Conservation (phyloP, 2,329 filamentous ascomycete species). For the Beauveria australis region DNA sequence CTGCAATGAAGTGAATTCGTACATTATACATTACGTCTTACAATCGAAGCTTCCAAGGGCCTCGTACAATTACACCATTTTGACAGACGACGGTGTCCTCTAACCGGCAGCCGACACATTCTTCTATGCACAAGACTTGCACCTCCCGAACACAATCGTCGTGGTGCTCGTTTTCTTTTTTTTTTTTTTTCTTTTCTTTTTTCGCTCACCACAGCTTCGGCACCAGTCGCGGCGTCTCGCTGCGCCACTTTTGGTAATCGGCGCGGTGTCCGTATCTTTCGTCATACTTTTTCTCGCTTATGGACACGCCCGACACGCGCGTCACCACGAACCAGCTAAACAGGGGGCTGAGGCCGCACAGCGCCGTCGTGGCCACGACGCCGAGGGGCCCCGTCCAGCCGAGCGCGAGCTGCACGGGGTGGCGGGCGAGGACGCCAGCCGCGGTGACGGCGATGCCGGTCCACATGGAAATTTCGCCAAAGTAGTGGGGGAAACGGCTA, state of each 20-base stretch:
- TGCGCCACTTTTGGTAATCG: conserved; percentile 62
- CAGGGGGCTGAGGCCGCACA: conserved; percentile 52
- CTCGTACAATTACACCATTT: no score
- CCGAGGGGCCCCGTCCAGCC: conserved; percentile 40
- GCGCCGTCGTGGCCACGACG: conserved; percentile 23
- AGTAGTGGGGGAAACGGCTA: conserved; percentile 60
- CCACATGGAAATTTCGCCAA: conserved; percentile 64
- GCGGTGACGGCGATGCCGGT: conserved; percentile 54
- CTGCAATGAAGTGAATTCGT: no score
- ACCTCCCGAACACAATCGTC: no score
- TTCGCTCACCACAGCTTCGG: conserved; percentile 43
- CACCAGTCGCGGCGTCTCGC: conserved; percentile 55
- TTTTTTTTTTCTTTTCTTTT: background rate
- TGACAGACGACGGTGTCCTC: no score
- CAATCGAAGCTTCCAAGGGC: no score
- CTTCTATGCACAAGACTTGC: no score
- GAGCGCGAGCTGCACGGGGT: conserved; percentile 48
- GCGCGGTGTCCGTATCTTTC: conserved; percentile 52
- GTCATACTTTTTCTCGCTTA: conserved; percentile 64
- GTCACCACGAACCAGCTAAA: conserved; percentile 57
- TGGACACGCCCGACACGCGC: conserved; percentile 54
- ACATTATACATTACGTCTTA: no score
- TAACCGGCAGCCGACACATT: no score
- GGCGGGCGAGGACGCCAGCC: conserved; percentile 45
- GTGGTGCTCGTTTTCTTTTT: background rate